These are phyloP conservation scores for Maudiozyma bulderi DNA, from an alignment of 805 yeast species.

Conservation along the genomic window DNA sequence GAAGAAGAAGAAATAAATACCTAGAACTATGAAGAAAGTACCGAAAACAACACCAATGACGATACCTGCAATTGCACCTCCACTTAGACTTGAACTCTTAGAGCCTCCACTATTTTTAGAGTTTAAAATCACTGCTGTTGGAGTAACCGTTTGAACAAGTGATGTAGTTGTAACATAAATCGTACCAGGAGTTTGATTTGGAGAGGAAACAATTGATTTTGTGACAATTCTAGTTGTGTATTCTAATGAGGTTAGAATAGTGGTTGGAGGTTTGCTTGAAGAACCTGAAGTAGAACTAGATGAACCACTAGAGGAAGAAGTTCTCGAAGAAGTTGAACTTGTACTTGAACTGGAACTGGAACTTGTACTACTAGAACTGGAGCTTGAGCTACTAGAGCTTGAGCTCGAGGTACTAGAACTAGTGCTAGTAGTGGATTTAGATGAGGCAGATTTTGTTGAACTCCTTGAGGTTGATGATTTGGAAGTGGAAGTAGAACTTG, in stretches of 20 bases:
- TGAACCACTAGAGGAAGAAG: background rate
- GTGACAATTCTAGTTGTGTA: constrained; percentile 19
- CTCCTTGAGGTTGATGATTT: background rate
- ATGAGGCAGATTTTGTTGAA: background rate
- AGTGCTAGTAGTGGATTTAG: background rate
- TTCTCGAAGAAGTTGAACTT: background rate
- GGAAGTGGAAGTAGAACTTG: background rate
- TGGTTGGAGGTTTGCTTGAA: background rate
- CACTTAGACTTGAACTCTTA: constrained; percentile 10
- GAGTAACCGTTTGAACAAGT: constrained; percentile 12
- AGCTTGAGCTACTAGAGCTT: background rate
- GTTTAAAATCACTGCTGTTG: constrained; percentile 1
- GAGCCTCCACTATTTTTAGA: background rate
- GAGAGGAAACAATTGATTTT: constrained; percentile 17
- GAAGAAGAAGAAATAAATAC: constrained; percentile 34
- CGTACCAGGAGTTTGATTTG: constrained; percentile 15
- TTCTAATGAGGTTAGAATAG: constrained; percentile 13
- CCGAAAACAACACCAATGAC: constrained; percentile 46
- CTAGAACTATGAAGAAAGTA: constrained; percentile 29
- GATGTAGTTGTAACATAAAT: constrained; percentile 22
- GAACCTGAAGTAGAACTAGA: background rate
- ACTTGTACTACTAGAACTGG: background rate
- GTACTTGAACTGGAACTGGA: background rate
- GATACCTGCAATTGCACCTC: constrained; percentile 53
- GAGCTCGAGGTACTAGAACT: background rate